Evolutionary conservation across 768 basidiomycete genomes (phyloP), one percentile per base, ranked within the genome.

Genomic region (Podaxis sp.): DNA sequence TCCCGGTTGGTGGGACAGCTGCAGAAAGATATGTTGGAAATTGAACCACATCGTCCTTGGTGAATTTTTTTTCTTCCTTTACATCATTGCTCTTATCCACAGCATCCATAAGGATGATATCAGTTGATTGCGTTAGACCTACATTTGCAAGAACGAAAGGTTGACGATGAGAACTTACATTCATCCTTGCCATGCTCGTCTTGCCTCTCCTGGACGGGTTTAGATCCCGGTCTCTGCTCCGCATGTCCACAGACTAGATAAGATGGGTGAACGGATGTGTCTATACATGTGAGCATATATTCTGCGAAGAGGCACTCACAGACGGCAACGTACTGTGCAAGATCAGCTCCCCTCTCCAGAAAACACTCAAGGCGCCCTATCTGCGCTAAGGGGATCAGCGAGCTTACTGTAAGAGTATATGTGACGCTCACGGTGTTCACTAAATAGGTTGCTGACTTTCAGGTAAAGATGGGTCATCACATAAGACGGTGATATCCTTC

Each of bases 191-290:
- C 40, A 5, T 56, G 38, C 17, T 44, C 55, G 24, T 44, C 55
- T 22, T 22, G 28, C 6, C 28, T 28, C 6, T 28, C 28, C 11
- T 3, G 15, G 24, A 41, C 2, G 10, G 8, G 6, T 24, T 13
- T 2, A 26, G 13, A 13, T 56, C 28, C 28, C 28, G 0, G 28
- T 28, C 28, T 56, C 55, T 56, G 55, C 38, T 28, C 28, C 24
- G 55, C 55, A 22, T 56, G 55, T 10, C 55, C 55, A 20, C 55
- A 56, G 24, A 56, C 55, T 56, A 17, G 12, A n/a, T 15, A n/a
- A 15, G 13, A 40, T 4, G n/a, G 10, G 40, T 3, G 20, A 24
- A 41, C 10, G 28, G 11, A 38, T 26, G 12, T 22, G 11, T 7
- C 17, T 26, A 40, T 41, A 28, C 28, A 28, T 28, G 37, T 26